Conservation (phyloP, 805 yeast species). For the Yarrowia porcina region DNA sequence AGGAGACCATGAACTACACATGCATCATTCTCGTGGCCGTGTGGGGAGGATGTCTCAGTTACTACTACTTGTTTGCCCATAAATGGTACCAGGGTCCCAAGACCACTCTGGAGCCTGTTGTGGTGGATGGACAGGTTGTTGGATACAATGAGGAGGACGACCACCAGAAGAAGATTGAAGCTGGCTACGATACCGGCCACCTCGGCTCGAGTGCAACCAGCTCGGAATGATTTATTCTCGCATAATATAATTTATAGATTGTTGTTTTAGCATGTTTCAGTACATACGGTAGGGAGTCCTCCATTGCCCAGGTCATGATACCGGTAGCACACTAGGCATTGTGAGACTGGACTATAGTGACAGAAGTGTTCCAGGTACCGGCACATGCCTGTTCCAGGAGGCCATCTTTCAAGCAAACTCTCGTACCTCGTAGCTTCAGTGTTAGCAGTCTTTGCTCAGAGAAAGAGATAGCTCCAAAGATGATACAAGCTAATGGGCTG, state of each 20-base stretch:
- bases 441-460: too few relatives aligned
- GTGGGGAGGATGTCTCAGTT: slow-evolving; percentile 52
- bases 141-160: slow-evolving; percentile 15
- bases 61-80: slow-evolving; percentile 52
- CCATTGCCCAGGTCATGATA: too few relatives aligned
- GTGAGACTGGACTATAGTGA: too few relatives aligned
- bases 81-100: slow-evolving; percentile 58
- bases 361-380: too few relatives aligned
- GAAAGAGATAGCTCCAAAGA: too few relatives aligned
- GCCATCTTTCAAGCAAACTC: too few relatives aligned
- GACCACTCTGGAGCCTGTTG: slow-evolving; percentile 31
- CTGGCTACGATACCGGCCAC: background rate
- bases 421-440: too few relatives aligned
- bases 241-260: background rate
- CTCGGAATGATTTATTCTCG: background rate
- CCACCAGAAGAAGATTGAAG: slow-evolving; percentile 7
- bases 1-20: slow-evolving; percentile 65
- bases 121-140: slow-evolving; percentile 15
- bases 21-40: slow-evolving; percentile 58
- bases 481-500: too few relatives aligned
- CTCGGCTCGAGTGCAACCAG: background rate
- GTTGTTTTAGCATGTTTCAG: background rate
- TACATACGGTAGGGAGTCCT: background rate
- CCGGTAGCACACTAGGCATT: too few relatives aligned
- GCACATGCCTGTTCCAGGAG: too few relatives aligned